These are phyloP conservation scores for Ascoidea asiatica DNA, from an alignment of 805 yeast genomes.

Conservation along the genomic window DNA sequence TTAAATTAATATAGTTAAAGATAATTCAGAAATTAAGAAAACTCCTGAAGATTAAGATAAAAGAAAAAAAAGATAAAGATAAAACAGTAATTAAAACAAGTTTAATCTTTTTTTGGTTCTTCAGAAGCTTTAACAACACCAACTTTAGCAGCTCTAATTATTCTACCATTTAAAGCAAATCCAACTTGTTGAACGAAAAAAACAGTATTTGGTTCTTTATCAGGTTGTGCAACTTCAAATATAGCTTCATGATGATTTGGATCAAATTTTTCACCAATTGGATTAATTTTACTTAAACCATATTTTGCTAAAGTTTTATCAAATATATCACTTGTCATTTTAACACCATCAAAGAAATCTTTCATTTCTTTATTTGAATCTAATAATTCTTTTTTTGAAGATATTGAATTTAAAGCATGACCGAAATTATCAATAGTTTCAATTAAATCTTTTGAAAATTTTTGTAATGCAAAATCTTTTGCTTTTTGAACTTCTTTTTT, in stretches of 20 bases:
- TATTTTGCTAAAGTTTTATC: conserved; percentile 72
- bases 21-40: too few relatives aligned
- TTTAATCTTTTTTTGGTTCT: not conserved
- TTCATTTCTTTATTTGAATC: conserved; percentile 49
- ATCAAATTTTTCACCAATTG: conserved; percentile 74
- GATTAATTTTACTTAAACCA: conserved; percentile 72
- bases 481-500: conserved; percentile 80
- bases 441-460: conserved; percentile 78
- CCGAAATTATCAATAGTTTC: conserved; percentile 87
- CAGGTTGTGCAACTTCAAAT: conserved; percentile 76
- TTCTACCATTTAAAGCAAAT: conserved; percentile 73
- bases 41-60: too few relatives aligned
- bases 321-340: conserved; percentile 77
- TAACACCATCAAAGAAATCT: conserved; percentile 75
- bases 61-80: too few relatives aligned
- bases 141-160: conserved; percentile 89
- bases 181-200: conserved; percentile 91
- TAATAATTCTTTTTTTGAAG: conserved; percentile 36
- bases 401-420: conserved; percentile 65
- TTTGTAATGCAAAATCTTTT: conserved; percentile 80
- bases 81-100: not conserved
- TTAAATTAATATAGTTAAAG: too few relatives aligned
- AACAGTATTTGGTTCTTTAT: conserved; percentile 83
- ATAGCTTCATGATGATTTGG: conserved; percentile 91
- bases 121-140: conserved; percentile 66